Conservation (phyloP, 108 stramenopile species). For the Phaeodactylum tricornutum region DNA sequence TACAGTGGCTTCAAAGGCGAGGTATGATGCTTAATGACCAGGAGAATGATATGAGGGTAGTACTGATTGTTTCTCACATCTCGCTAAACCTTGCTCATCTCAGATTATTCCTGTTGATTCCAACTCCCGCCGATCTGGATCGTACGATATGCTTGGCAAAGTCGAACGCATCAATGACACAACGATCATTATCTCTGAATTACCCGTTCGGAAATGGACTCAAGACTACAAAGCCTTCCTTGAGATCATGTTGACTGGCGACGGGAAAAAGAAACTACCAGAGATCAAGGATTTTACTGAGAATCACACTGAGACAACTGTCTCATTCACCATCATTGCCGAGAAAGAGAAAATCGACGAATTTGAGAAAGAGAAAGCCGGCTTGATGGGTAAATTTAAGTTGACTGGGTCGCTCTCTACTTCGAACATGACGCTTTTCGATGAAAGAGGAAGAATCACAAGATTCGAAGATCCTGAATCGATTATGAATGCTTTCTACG, state of each 20-base stretch:
- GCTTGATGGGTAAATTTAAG: constrained; percentile 91
- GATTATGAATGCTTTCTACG: constrained; percentile 87
- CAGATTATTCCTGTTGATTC: neutral
- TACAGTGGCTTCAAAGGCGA: constrained; percentile 86
- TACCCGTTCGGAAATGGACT: constrained; percentile 95
- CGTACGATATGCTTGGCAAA: constrained; percentile 54
- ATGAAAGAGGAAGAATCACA: constrained; percentile 68
- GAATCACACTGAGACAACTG: constrained; percentile 97
- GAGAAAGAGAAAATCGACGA: constrained; percentile 70
- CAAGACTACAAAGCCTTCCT: constrained; percentile 93
- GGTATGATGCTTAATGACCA: constrained; percentile 30
- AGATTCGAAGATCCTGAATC: constrained; percentile 65
- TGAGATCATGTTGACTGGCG: constrained; percentile 49
- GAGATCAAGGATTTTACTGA: constrained; percentile 92
- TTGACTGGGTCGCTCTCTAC: constrained; percentile 74
- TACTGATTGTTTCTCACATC: neutral
- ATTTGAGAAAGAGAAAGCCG: constrained; percentile 70
- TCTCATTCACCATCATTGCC: constrained; percentile 85
- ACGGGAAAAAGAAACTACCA: constrained; percentile 19
- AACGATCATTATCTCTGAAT: constrained; percentile 85
- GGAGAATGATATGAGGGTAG: neutral
- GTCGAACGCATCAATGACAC: constrained; percentile 76
- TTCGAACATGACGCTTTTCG: constrained; percentile 94
- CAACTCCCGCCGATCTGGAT: constrained; percentile 8
- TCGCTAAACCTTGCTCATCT: too few relatives aligned